phyloP scores from a whole-genome alignment of 768 basidiomycete species.

The Saitozyma podzolica region DNA sequence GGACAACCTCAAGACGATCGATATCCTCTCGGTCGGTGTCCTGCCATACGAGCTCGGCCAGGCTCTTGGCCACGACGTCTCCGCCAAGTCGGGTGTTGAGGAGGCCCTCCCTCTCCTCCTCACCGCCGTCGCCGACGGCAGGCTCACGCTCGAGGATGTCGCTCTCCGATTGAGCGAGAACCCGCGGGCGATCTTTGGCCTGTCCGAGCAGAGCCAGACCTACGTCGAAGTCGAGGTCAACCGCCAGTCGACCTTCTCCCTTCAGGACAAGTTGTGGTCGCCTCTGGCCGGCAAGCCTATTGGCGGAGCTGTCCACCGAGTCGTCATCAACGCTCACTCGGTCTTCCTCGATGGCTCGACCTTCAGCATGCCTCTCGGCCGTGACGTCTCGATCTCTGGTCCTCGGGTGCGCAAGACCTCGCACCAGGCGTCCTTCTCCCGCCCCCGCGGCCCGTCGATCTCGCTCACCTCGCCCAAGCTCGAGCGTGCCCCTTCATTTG shows the following conservation, averaged over 20 bases:
- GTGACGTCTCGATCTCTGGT: slow-evolving; percentile 49
- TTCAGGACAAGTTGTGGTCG: slow-evolving; percentile 68
- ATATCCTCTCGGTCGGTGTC: slow-evolving; percentile 86
- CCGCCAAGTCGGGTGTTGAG: slow-evolving; percentile 75
- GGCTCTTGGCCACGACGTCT: slow-evolving; percentile 63
- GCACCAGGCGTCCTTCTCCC: slow-evolving; percentile 51
- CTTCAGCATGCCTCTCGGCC: slow-evolving; percentile 59
- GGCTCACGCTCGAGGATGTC: slow-evolving; percentile 79
- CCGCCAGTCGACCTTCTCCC: slow-evolving; percentile 63
- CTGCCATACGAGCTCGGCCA: slow-evolving; percentile 73
- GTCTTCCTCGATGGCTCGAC: slow-evolving; percentile 78
- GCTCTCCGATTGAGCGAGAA: slow-evolving; percentile 83
- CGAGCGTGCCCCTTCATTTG: slow-evolving; percentile 32
- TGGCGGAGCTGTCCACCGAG: slow-evolving; percentile 80
- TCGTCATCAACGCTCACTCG: slow-evolving; percentile 85
- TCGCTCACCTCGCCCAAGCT: slow-evolving; percentile 26
- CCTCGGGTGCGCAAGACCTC: slow-evolving; percentile 40
- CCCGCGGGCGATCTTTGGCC: slow-evolving; percentile 83
- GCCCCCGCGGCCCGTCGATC: slow-evolving; percentile 33
- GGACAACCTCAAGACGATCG: slow-evolving; percentile 78
- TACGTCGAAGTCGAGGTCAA: slow-evolving; percentile 91
- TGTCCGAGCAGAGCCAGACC: slow-evolving; percentile 81
- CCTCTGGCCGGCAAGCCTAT: slow-evolving; percentile 68
- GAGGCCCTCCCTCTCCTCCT: slow-evolving; percentile 86
- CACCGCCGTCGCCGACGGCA: slow-evolving; percentile 76